Evolutionary conservation across 192 early-diverging fungal genomes (phyloP), one percentile per base, ranked within the genome.

Genomic region (Umbelopsis sp.): DNA sequence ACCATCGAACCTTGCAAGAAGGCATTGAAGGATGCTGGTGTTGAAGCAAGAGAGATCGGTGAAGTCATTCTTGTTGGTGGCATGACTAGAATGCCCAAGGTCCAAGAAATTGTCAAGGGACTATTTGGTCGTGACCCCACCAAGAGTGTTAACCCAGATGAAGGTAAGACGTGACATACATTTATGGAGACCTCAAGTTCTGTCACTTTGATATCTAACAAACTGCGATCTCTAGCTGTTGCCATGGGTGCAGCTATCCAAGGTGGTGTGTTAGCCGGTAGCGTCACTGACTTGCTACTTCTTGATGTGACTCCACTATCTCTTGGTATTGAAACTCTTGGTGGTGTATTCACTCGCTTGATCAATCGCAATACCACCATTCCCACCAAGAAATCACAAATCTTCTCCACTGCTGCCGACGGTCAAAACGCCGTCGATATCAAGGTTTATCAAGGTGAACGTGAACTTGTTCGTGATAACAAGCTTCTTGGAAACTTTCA

Each of bases 401-500:
- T 94, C 77, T 98, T 96, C 92, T 97, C 97, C 69, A 98, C 97
- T 65, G 95, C 97, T 34, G 95, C 93, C 44, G 97, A 98, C 74
- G 94, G 94, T 17, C 97, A 98, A 81, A 95, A 94, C 51, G 92
- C 93, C 65, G 95, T 98, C 49, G 90, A 94, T 75, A 95, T 98
- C 83, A 92, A 91, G 84, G 95, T 98, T 51, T 96, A 92, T 91
- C 96, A 98, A 83, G 96, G 96, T 68, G 96, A 98, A 87, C 92
- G 96, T 84, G 93, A 97, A 81, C 83, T 96, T 59, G 93, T 92
- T 65, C 87, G 88, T 66, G 95, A 98, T 86, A 98, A 98, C 90
- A 97, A 97, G 82, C 80, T 96, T n/a, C 87, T 98, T 72, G 95
- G 95, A 71, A 93, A 96, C 84, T 98, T 98, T 91, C 94, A 96